Percentiles rank a stretch among this genome's conserved stretches.
phyloP scores from a whole-genome alignment of 1,284 basidiomycete species.

The Boletus austroedulis region DNA sequence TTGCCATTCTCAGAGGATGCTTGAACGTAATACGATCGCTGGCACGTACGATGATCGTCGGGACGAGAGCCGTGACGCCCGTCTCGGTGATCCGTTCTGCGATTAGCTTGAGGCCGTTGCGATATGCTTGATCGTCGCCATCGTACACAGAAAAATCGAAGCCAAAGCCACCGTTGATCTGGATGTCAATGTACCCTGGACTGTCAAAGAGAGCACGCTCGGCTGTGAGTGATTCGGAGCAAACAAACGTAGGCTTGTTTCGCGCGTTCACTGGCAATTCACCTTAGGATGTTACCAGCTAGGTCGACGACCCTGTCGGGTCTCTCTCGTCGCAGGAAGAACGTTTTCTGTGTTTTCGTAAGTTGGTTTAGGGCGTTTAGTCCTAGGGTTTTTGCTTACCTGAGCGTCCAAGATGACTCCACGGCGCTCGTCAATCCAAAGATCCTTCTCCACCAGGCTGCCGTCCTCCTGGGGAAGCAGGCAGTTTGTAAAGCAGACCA shows the following conservation, averaged over 20 bases:
- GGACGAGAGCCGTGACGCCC: conserved; percentile 84
- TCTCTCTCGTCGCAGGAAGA: conserved; percentile 59
- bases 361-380: conserved; percentile 5
- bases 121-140: conserved; percentile 65
- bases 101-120: conserved; percentile 65
- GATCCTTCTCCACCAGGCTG: conserved; percentile 60
- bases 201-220: conserved; percentile 35
- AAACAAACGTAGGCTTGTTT: too few species aligned
- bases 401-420: conserved; percentile 73
- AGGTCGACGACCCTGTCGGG: conserved; percentile 65
- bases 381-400: conserved; percentile 37
- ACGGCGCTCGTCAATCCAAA: conserved; percentile 72
- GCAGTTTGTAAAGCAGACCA: conserved; percentile 85
- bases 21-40: not conserved
- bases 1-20: not conserved
- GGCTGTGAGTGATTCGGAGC: conserved; percentile 12
- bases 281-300: conserved; percentile 72
- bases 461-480: conserved; percentile 75
- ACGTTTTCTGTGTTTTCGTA: conserved; percentile 42
- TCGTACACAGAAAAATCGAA: conserved; percentile 86
- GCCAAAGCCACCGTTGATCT: conserved; percentile 86
- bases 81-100: conserved; percentile 80
- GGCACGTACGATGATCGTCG: conserved; percentile 74
- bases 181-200: conserved; percentile 76
- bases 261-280: conserved; percentile 12